Evolutionary conservation across 2,329 filamentous ascomycete genomes (phyloP), one percentile per base, ranked within the genome.

Genomic region (Hymenoscyphus fructigenus): DNA sequence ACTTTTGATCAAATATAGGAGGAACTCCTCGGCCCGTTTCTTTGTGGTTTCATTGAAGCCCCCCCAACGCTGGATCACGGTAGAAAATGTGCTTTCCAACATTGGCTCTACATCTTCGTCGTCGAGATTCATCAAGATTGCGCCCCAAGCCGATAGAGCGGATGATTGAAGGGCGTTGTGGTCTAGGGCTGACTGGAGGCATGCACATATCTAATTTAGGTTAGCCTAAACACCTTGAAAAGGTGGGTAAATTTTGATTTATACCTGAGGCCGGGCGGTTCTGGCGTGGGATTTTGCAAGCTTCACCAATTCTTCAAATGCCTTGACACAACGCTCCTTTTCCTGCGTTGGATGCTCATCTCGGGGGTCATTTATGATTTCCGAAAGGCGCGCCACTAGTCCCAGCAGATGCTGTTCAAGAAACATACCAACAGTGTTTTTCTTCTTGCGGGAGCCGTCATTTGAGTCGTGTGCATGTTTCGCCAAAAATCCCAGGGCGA

Each of bases 81-180:
- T 86, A 61, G 93, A 93, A 70, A 98, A 92, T 0, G 93, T 96
- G 65, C 94, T 93, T 74, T 97, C 93, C 9, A 98, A 81, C 44
- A 97, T 83, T 29, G 87, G 83, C 69, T 90, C 88, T 5, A 97
- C 83, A 73, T 97, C 93, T 28, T 93, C 89, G 64, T 89, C 88
- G 10, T 89, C 88, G 58, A 98, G 83, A 60, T 88, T 85, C 32
- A 80, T 84, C 20, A 98, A 84, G 79, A 99, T 88, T 9, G 88
- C 84, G 29, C 87, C 84, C 95, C 95, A 99, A 59, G 93, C 92
- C 3, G 85, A 86, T 72, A 98, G 93, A 1, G 93, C 91, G 34
- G 87, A 82, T 66, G 92, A 84, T 67, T 92, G 88, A n/a, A 99
- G 82, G 57, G 89, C 85, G 56, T 88, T 83, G 60, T 91, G 86